A percentile compares a stretch with the other conserved stretches of the same genome.
These are phyloP conservation scores for Clonostachys rosea DNA, from an alignment of 2,329 filamentous ascomycete species.

Conservation along the genomic window DNA sequence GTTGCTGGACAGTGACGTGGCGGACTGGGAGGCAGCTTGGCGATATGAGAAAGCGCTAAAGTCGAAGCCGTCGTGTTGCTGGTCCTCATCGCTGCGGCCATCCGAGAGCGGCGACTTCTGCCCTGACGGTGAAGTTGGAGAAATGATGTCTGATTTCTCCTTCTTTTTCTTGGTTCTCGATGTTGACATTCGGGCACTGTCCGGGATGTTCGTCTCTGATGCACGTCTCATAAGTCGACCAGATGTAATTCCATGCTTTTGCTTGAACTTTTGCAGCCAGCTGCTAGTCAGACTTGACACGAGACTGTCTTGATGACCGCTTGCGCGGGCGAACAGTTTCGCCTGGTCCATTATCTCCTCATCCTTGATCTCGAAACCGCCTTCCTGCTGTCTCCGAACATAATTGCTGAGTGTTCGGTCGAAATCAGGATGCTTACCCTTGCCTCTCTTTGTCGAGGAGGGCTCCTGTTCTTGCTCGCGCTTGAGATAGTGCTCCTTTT, in stretches of 20 bases:
- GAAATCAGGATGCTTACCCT: conserved; percentile 84
- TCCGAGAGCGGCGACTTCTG: conserved; percentile 66
- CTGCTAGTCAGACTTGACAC: conserved; percentile 65
- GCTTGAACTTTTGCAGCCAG: conserved; percentile 95
- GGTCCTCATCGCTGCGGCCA: conserved; percentile 66
- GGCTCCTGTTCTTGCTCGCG: conserved; percentile 63
- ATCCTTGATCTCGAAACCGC: conserved; percentile 70
- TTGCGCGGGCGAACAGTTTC: conserved; percentile 71
- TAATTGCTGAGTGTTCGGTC: conserved; percentile 87
- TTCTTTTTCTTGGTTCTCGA: conserved; percentile 11
- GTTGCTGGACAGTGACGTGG: conserved; percentile 20
- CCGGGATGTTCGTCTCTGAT: conserved; percentile 67
- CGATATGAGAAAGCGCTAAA: conserved; percentile 23
- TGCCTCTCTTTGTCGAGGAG: conserved; percentile 63
- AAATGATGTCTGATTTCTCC: conserved; percentile 33
- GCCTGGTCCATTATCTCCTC: conserved; percentile 83
- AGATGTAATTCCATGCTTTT: conserved; percentile 61
- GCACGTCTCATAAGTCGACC: conserved; percentile 47
- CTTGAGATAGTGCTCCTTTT: conserved; percentile 91
- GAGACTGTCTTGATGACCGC: conserved; percentile 63
- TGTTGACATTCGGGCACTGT: conserved; percentile 54
- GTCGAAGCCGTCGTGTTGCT: conserved; percentile 30
- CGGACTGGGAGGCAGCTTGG: conserved; percentile 24
- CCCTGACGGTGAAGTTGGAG: conserved; percentile 67
- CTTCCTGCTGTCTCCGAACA: conserved; percentile 75